Percentiles rank a stretch among this genome's conserved stretches.
Conservation (phyloP, 208 protist genomes). For the Leishmania tropica region DNA sequence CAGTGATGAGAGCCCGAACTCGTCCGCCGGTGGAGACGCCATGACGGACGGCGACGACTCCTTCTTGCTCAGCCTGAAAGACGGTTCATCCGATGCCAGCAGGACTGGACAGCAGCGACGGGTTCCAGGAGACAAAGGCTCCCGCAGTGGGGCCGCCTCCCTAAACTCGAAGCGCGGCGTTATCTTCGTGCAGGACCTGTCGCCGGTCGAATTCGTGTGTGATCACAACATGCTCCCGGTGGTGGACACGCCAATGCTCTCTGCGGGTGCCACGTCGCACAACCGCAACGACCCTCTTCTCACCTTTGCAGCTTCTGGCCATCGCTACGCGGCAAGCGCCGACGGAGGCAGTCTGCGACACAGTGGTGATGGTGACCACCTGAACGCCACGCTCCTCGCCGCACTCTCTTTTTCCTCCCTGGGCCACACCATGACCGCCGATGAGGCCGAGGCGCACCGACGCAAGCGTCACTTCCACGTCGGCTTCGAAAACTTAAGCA, state of each 20-base stretch:
- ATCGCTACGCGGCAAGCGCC: background rate
- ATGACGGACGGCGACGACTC: background rate
- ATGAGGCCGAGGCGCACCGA: slow-evolving; percentile 15
- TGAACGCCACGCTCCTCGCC: background rate
- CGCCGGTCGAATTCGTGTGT: background rate
- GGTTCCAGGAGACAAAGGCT: background rate
- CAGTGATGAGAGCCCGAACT: background rate
- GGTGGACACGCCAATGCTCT: background rate
- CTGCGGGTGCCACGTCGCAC: background rate
- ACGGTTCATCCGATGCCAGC: too few species aligned
- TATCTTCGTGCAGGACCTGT: background rate
- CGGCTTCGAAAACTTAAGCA: background rate
- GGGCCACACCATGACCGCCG: slow-evolving; percentile 17
- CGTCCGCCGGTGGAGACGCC: background rate
- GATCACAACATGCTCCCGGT: background rate
- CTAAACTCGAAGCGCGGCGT: background rate
- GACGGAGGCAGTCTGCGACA: background rate
- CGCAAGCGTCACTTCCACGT: background rate
- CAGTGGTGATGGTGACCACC: background rate
- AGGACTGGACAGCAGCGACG: background rate
- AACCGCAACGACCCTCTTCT: background rate
- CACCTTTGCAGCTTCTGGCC: background rate
- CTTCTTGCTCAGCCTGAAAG: background rate
- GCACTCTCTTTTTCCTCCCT: slow-evolving; percentile 14
- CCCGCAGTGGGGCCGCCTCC: too few species aligned